phyloP scores from a whole-genome alignment of 2,329 filamentous ascomycete genomes.

The Basipetospora sp. region DNA sequence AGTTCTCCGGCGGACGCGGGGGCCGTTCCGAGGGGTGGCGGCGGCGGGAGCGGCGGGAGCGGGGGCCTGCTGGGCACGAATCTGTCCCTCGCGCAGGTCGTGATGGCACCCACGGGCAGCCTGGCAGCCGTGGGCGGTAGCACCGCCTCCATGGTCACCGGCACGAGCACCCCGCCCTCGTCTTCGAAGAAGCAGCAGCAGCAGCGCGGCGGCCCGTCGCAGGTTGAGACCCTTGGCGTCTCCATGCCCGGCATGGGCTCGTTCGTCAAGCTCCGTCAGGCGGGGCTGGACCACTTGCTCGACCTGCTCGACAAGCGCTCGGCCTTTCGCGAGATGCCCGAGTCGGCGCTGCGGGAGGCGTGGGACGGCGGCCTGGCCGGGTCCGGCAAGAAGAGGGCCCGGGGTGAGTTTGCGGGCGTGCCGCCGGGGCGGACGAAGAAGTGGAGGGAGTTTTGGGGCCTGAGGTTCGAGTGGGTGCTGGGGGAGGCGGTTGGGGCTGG shows the following conservation, averaged over 20 bases:
- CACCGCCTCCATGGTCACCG: conserved; percentile 19
- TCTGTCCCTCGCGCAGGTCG: conserved; percentile 2
- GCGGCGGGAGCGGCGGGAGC: background rate
- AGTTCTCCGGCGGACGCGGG: conserved; percentile 14
- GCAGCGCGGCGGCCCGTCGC: background rate
- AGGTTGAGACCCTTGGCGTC: conserved; percentile 31
- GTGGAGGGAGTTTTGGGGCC: conserved; percentile 57
- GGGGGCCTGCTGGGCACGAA: conserved; percentile 35
- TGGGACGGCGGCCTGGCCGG: conserved; percentile 44
- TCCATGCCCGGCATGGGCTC: conserved; percentile 52
- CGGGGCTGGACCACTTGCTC: conserved; percentile 46
- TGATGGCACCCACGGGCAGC: conserved; percentile 7
- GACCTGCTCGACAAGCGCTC: conserved; percentile 39
- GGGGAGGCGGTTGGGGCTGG: conserved; percentile 58
- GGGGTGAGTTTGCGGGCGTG: conserved; percentile 40
- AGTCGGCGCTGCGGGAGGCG: conserved; percentile 46
- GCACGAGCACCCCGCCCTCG: conserved; percentile 19
- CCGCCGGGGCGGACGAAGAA: conserved; percentile 48
- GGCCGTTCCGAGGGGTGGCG: background rate
- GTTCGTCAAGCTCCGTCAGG: conserved; percentile 50
- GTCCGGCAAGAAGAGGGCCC: conserved; percentile 31
- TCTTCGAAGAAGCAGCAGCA: too few relatives aligned
- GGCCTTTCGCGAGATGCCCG: conserved; percentile 47
- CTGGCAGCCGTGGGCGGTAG: conserved; percentile 38
- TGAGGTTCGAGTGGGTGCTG: conserved; percentile 57